A percentile compares a stretch with the other conserved stretches of the same genome.
These are phyloP conservation scores for Globisporangium acanthophoron DNA, from an alignment of 352 stramenopile species.

Conservation along the genomic window DNA sequence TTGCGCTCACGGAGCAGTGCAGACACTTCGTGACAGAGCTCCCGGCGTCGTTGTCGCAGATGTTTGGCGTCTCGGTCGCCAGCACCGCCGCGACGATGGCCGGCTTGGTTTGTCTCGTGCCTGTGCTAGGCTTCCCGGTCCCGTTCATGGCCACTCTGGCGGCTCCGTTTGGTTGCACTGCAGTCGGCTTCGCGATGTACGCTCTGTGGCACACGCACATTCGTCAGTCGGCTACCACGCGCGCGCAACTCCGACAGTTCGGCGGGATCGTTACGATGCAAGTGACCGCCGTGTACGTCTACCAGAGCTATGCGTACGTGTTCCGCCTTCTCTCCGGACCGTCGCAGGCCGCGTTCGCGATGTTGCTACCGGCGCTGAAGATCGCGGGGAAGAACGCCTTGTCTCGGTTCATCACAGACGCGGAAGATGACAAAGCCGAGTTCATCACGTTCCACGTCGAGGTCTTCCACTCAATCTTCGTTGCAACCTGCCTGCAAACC, in stretches of 20 bases:
- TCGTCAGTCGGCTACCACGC: background rate
- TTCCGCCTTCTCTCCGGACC: background rate
- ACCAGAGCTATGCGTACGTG: background rate
- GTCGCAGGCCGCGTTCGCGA: background rate
- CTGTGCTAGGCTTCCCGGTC: background rate
- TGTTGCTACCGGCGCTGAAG: constrained; percentile 1
- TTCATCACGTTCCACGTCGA: constrained; percentile 5
- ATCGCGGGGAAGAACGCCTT: background rate
- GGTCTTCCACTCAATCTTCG: background rate
- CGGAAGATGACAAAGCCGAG: constrained; percentile 1
- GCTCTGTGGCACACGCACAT: background rate
- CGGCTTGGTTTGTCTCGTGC: background rate
- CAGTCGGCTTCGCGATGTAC: background rate
- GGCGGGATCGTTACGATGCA: background rate
- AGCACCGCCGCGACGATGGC: background rate
- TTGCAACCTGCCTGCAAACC: constrained; percentile 2
- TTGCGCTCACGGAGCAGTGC: background rate
- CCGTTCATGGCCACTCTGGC: background rate
- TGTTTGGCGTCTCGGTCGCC: background rate
- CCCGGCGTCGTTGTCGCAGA: background rate
- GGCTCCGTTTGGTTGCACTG: background rate
- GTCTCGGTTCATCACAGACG: background rate
- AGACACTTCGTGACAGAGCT: background rate
- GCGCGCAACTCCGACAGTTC: background rate
- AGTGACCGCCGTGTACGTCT: background rate